Evolutionary conservation across 1,139 yeast genomes (phyloP), one percentile per base, ranked within the genome.

Genomic region (Kodamaea ohmeri): DNA sequence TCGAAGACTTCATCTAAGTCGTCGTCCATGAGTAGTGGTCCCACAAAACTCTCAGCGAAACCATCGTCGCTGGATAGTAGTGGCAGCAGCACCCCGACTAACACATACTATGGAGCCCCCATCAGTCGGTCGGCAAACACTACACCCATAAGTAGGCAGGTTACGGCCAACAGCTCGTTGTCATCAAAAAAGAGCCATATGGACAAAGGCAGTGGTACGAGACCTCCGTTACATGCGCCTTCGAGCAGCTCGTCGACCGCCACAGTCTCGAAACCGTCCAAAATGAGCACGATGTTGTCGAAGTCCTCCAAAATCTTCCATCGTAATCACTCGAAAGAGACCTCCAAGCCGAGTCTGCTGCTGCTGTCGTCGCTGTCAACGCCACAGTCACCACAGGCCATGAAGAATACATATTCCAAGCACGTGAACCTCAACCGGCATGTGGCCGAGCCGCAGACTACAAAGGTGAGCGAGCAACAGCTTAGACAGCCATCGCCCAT

Each of bases 221-320:
- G 19, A 19, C 26, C 26, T 6, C 25, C 26, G 18, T 20, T 31
- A 8, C 4, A n/a, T 15, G 7, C 25, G 13, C 12, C 25, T 8
- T n/a, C 19, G 11, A 18, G 21, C 15, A 17, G 11, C 12, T 4
- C 25, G 11, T 31, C 26, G 4, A 8, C 26, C 4, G 14, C 34
- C 8, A 18, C 24, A 9, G 28, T 17, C 4, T 16, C 32, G 4
- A 35, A 35, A 29, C 18, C 32, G n/a, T 29, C 32, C 14, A 61
- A 58, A 40, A 55, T 62, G 53, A 53, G 60, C 24, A 55, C 48
- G 14, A 61, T 63, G n/a, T 46, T 65, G 27, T 53, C 63, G 2
- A 65, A 62, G 40, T 62, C 69, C 1, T 46, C 64, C 2, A 50
- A 60, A 20, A 47, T 65, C 5, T 65, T 65, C 39, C 70, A 63